Conservation (phyloP, 441 rosid species). For the Gossypium davidsonii region DNA sequence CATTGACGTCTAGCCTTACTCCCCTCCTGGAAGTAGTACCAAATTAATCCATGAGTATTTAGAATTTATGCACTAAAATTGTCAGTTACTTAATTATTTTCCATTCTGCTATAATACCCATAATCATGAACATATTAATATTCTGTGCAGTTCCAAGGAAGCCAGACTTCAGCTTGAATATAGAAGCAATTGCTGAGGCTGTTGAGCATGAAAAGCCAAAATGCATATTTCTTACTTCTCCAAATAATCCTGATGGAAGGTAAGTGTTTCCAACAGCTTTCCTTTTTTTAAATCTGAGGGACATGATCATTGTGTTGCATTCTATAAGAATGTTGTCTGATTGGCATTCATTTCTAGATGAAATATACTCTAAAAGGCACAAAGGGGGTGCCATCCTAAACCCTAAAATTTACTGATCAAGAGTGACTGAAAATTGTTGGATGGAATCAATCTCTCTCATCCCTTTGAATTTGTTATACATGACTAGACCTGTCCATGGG, state of each 20-base stretch:
- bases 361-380: background rate
- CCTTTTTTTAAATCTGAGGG: background rate
- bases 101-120: background rate
- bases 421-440: background rate
- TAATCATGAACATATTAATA: background rate
- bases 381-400: background rate
- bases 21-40: background rate
- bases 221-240: conserved; percentile 89
- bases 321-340: background rate
- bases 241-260: conserved; percentile 99
- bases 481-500: background rate
- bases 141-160: conserved; percentile 64
- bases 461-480: background rate
- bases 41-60: background rate
- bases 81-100: background rate
- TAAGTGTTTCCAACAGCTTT: conserved; percentile 16
- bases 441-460: background rate
- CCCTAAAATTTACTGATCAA: background rate
- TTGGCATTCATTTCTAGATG: background rate
- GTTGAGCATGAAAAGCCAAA: conserved; percentile 69
- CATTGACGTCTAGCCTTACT: no score
- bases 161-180: conserved; percentile 76
- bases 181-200: conserved; percentile 60
- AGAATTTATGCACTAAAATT: background rate
- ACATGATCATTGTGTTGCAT: background rate